Evolutionary conservation across 768 basidiomycete species (phyloP), one percentile per base, ranked within the genome.

Genomic region (Aureoboletus auriporus): DNA sequence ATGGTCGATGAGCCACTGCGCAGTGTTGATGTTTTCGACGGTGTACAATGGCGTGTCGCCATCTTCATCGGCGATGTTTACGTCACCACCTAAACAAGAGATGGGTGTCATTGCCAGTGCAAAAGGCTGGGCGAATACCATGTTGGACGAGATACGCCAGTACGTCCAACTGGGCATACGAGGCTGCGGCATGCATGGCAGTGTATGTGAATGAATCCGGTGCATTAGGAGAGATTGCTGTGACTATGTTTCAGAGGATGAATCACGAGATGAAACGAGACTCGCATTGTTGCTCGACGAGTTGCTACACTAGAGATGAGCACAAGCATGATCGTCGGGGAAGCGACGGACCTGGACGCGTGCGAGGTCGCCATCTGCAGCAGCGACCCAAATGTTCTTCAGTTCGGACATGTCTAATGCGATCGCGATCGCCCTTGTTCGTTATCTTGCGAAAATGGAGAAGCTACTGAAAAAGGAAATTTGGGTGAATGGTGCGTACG

Each of bases 131-230:
- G 3, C 17, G 48, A 33, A 39, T 45, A 85, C 89, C 89, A 63
- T 74, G 75, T 12, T 82, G 79, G 48, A 93, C 71, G 48, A 96
- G 80, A 69, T 91, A 95, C 12, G 82, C 75, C 30, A 96, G 71
- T 36, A 93, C 65, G 40, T 84, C 69, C 8, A 87, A 63, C 28
- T 93, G 93, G 14, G 83, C 89, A 60, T 95, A 96, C 1, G 93
- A 95, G 1, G 93, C 93, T 12, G 93, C 93, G 14, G 93, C 93
- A 68, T 96, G 93, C 87, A 92, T 89, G 31, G 89, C 88, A 0
- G 89, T 92, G 67, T 92, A 92, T 29, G 88, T 86, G 71, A 77
- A 75, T 7, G 65, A 60, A 60, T 92, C 89, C 6, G 84, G 82
- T 13, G 67, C 71, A 57, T 92, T 91, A 30, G 89, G 84, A 35